Percentiles rank a stretch among this genome's conserved stretches.
phyloP scores from a whole-genome alignment of 148 eudicot species.

The Camellia granthamiana region DNA sequence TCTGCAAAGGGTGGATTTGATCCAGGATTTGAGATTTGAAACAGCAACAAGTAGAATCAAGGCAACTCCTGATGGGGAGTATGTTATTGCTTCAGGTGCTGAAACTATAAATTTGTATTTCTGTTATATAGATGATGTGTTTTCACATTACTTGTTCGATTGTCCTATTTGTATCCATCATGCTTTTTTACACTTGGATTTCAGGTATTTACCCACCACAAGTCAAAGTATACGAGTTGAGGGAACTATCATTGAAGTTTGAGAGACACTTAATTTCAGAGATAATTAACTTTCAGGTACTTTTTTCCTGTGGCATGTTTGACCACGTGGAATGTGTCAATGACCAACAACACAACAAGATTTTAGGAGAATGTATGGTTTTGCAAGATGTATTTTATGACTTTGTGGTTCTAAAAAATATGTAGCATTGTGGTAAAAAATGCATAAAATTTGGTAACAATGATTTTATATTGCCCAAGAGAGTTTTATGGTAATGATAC shows the following conservation, averaged over 20 bases:
- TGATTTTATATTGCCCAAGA: no score
- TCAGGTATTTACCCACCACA: conserved; percentile 97
- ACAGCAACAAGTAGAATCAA: conserved; percentile 84
- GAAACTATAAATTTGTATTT: background rate
- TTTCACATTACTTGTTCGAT: background rate
- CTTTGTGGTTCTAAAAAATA: no score
- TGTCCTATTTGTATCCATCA: conserved; percentile 6
- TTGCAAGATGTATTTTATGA: no score
- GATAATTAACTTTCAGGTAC: conserved; percentile 83
- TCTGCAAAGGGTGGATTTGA: conserved; percentile 68
- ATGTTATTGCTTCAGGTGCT: conserved; percentile 87
- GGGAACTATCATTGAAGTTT: conserved; percentile 85
- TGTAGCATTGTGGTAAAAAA: no score
- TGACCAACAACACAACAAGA: background rate
- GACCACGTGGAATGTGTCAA: background rate
- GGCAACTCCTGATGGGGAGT: conserved; percentile 94
- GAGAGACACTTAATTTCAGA: conserved; percentile 87
- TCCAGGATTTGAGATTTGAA: conserved; percentile 88
- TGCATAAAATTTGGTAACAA: no score
- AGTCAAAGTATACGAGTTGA: conserved; percentile 86
- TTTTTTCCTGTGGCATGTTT: background rate
- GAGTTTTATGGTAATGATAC: no score
- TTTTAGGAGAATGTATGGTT: no score
- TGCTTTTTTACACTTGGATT: conserved; percentile 5
- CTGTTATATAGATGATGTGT: background rate